phyloP scores from a whole-genome alignment of 2,329 filamentous ascomycete genomes.

The Clonostachys chloroleuca region DNA sequence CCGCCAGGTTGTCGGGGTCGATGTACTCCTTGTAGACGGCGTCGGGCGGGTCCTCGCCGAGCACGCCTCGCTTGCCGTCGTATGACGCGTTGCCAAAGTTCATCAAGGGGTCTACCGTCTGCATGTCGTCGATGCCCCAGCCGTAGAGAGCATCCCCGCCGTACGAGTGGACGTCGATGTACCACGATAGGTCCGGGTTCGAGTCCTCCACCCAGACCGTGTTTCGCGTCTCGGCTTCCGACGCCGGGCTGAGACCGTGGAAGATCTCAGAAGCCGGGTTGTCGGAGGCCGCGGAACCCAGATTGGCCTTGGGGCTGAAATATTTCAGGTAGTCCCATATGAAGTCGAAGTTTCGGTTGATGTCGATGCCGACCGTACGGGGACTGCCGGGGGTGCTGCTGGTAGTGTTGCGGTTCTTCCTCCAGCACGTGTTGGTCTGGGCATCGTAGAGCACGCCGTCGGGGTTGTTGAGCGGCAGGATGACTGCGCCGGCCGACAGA shows the following conservation, averaged over 20 bases:
- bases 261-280: conserved; percentile 40
- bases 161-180: conserved; percentile 53
- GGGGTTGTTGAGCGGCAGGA: conserved; percentile 45
- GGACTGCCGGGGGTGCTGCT: conserved; percentile 15
- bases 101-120: conserved; percentile 35
- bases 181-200: conserved; percentile 47
- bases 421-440: conserved; percentile 43
- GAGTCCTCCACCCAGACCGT: conserved; percentile 46
- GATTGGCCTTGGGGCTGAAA: conserved; percentile 29
- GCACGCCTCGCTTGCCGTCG: conserved; percentile 42
- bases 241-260: conserved; percentile 44
- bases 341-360: conserved; percentile 55
- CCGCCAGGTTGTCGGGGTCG: conserved; percentile 21
- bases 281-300: conserved; percentile 23
- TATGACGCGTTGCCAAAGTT: conserved; percentile 49
- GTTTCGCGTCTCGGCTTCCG: conserved; percentile 51
- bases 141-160: conserved; percentile 46
- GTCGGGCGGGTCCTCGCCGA: conserved; percentile 22
- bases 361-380: conserved; percentile 37
- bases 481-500: conserved; percentile 46
- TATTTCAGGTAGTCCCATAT: conserved; percentile 45
- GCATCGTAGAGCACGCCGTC: conserved; percentile 49
- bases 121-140: conserved; percentile 52
- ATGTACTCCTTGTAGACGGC: conserved; percentile 39
- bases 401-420: conserved; percentile 48